Percentiles rank a stretch among this genome's conserved stretches.
phyloP scores from a whole-genome alignment of 805 yeast species.

The Teunomyces pallodes region DNA sequence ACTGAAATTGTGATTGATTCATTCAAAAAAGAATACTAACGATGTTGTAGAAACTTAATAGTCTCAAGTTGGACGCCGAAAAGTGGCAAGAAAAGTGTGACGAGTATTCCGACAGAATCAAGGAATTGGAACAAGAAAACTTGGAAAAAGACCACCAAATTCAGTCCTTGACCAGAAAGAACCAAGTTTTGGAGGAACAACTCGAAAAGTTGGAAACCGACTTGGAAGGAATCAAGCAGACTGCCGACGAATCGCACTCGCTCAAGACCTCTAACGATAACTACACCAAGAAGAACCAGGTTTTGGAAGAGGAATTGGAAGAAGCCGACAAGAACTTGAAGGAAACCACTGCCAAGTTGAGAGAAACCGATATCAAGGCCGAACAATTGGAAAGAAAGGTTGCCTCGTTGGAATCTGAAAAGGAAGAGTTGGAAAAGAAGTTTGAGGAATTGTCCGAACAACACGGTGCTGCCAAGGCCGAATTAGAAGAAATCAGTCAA shows the following conservation, averaged over 20 bases:
- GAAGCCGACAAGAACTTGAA: slow-evolving; percentile 85
- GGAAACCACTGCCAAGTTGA: slow-evolving; percentile 89
- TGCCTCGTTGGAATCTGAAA: slow-evolving; percentile 86
- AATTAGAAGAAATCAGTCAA: slow-evolving; percentile 93
- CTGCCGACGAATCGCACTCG: slow-evolving; percentile 87
- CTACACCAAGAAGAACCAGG: slow-evolving; percentile 83
- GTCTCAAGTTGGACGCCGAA: slow-evolving; percentile 92
- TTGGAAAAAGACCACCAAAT: slow-evolving; percentile 93
- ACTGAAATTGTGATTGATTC: too few species aligned
- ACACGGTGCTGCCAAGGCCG: slow-evolving; percentile 82
- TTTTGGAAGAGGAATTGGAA: slow-evolving; percentile 89
- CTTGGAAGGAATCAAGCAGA: slow-evolving; percentile 72
- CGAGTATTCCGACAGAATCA: slow-evolving; percentile 74
- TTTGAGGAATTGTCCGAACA: slow-evolving; percentile 83
- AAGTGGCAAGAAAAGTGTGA: slow-evolving; percentile 97
- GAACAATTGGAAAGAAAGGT: slow-evolving; percentile 96
- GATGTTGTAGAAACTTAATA: slow-evolving; percentile 65
- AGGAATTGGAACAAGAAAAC: slow-evolving; percentile 88
- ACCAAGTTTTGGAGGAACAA: slow-evolving; percentile 80
- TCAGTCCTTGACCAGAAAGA: slow-evolving; percentile 88
- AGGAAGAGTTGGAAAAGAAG: slow-evolving; percentile 86
- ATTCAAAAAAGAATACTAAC: slow-evolving; percentile 3
- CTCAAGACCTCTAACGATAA: slow-evolving; percentile 88
- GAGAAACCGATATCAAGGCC: slow-evolving; percentile 93
- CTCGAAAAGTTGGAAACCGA: slow-evolving; percentile 76